Evolutionary conservation across 441 rosid species (phyloP).

Genomic region (Theobroma grandiflorum): DNA sequence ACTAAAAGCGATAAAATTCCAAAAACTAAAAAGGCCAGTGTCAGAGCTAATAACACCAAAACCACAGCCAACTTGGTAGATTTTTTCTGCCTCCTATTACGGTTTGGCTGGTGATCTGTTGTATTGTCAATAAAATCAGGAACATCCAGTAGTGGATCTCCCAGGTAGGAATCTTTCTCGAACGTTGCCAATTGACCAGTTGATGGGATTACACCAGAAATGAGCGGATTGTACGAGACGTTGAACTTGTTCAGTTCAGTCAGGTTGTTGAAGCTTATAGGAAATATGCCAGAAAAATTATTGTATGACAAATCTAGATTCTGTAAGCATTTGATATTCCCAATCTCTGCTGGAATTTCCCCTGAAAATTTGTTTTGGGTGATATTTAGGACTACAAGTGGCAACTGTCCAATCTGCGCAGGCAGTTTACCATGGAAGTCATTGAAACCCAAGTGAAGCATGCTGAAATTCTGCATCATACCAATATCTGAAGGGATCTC

Average conservation of each 20-base stretch:
- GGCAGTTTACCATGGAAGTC: conserved; percentile 64
- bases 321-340: conserved; percentile 64
- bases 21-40: conserved; percentile 44
- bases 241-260: conserved; percentile 75
- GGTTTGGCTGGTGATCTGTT: not conserved
- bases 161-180: conserved; percentile 74
- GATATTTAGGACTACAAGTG: conserved; percentile 77
- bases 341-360: conserved; percentile 69
- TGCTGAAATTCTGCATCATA: conserved; percentile 64
- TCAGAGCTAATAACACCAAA: conserved; percentile 44
- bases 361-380: conserved; percentile 65
- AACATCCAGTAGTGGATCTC: conserved; percentile 67
- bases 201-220: conserved; percentile 70
- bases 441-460: conserved; percentile 76
- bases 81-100: conserved; percentile 14
- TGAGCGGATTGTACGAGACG: conserved; percentile 75
- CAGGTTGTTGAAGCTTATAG: conserved; percentile 62
- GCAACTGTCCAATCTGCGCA: conserved; percentile 57
- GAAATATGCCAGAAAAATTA: conserved; percentile 82
- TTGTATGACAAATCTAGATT: conserved; percentile 83
- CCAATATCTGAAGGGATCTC: conserved; percentile 65
- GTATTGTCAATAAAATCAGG: conserved; percentile 50
- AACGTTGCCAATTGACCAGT: conserved; percentile 85
- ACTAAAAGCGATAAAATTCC: conserved; percentile 53
- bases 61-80: conserved; percentile 28